phyloP scores from a whole-genome alignment of 352 stramenopile genomes.

The Plasmopara viticola region DNA sequence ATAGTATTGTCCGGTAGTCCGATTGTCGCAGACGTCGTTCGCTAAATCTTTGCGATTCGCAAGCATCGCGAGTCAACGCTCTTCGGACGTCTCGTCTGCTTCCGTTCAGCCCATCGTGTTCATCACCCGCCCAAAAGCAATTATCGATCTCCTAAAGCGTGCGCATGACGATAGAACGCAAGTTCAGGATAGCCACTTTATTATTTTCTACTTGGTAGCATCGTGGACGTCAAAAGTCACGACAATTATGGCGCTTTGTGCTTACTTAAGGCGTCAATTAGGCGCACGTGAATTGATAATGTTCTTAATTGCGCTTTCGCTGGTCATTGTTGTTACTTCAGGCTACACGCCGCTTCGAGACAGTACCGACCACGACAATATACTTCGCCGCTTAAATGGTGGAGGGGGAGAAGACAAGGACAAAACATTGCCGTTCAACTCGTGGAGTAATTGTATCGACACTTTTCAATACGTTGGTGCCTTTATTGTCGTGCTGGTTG shows the following conservation, averaged over 20 bases:
- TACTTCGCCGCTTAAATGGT: conserved; percentile 14
- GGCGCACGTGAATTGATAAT: conserved; percentile 5
- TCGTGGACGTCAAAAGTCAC: not conserved
- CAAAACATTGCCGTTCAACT: conserved; percentile 41
- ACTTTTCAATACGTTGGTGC: conserved; percentile 36
- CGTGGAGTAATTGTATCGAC: conserved; percentile 27
- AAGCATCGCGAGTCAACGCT: too few relatives aligned
- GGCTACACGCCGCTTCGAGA: conserved; percentile 11
- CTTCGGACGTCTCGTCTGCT: not conserved
- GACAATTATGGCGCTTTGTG: not conserved
- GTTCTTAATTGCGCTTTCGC: conserved; percentile 13
- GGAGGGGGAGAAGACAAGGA: conserved; percentile 15
- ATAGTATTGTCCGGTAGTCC: too few relatives aligned
- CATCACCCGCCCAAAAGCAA: conserved; percentile 11
- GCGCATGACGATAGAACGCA: conserved; percentile 1
- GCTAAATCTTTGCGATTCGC: too few relatives aligned
- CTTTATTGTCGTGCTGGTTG: conserved; percentile 51
- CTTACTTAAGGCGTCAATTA: conserved; percentile 3
- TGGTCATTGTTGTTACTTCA: conserved; percentile 13
- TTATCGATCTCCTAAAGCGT: not conserved
- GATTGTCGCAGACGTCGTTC: too few relatives aligned
- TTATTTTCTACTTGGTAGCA: conserved; percentile 11
- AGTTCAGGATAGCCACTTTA: conserved; percentile 13
- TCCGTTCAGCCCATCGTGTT: conserved; percentile 1
- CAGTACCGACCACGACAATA: conserved; percentile 6